Evolutionary conservation across 148 eudicot genomes (phyloP).

Genomic region (Dianthus caryophyllus): DNA sequence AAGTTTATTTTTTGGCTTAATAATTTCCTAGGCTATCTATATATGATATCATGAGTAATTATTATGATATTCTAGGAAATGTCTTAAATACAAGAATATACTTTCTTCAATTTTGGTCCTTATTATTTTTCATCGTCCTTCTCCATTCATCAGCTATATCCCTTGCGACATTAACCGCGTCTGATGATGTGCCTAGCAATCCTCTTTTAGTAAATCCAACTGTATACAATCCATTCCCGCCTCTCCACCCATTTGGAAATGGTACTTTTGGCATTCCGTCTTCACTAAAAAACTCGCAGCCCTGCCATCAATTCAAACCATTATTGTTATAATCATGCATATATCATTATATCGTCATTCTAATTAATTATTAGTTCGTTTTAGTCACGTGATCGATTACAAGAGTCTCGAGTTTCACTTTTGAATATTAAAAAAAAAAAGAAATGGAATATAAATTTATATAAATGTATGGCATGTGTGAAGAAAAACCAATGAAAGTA

Average conservation of each 20-base stretch:
- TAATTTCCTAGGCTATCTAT: not conserved
- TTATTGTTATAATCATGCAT: no score
- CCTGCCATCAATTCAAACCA: conserved; percentile 39
- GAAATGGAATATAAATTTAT: not conserved
- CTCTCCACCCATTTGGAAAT: conserved; percentile 92
- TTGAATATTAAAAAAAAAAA: not conserved
- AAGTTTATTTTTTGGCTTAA: not conserved
- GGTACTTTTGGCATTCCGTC: conserved; percentile 82
- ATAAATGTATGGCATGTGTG: conserved; percentile 11
- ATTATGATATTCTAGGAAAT: not conserved
- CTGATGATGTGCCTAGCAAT: conserved; percentile 69
- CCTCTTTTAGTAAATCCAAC: conserved; percentile 93
- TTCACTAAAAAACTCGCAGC: conserved; percentile 58
- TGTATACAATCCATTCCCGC: conserved; percentile 71
- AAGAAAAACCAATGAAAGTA: conserved; percentile 38
- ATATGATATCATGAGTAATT: conserved; percentile 1
- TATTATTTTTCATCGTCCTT: conserved; percentile 9
- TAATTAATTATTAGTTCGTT: no score
- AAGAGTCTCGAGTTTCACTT: conserved; percentile 13
- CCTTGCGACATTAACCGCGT: conserved; percentile 59
- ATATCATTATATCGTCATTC: no score
- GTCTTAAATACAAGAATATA: not conserved
- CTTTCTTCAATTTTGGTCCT: not conserved
- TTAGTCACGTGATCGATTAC: no score
- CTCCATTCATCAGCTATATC: conserved; percentile 64